phyloP scores from a whole-genome alignment of 192 early-diverging fungal genomes.

The Dissophora globulifera region DNA sequence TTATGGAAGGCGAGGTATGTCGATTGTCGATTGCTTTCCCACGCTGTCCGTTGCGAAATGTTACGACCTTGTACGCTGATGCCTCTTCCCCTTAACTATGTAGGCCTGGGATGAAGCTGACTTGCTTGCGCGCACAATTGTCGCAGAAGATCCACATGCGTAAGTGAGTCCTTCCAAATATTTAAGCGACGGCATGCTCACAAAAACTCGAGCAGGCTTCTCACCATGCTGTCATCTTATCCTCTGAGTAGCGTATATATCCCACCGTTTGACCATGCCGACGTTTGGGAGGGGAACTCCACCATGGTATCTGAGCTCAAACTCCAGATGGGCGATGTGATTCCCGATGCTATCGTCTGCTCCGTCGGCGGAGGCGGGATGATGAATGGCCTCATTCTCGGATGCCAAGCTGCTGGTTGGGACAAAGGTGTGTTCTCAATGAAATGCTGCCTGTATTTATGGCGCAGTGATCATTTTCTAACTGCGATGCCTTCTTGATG shows the following conservation, averaged over 20 bases:
- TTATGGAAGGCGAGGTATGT: slow-evolving; percentile 60
- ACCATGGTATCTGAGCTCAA: slow-evolving; percentile 73
- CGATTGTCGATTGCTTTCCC: neutral
- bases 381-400: slow-evolving; percentile 74
- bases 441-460: neutral
- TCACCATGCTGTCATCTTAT: too few relatives aligned
- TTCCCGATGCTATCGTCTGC: slow-evolving; percentile 72
- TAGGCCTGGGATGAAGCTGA: slow-evolving; percentile 61
- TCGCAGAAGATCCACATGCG: slow-evolving; percentile 54
- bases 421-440: slow-evolving; percentile 48
- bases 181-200: too few relatives aligned
- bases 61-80: too few relatives aligned
- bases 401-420: slow-evolving; percentile 69
- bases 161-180: too few relatives aligned
- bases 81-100: too few relatives aligned
- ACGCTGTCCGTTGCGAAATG: too few relatives aligned
- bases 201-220: too few relatives aligned
- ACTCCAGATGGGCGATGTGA: slow-evolving; percentile 62
- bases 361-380: slow-evolving; percentile 78
- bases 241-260: slow-evolving; percentile 56
- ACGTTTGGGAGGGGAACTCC: slow-evolving; percentile 69
- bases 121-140: slow-evolving; percentile 51
- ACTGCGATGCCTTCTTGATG: neutral
- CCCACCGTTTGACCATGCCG: slow-evolving; percentile 66
- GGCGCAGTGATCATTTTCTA: too few relatives aligned